These are phyloP conservation scores for Cytauxzoon felis DNA, from an alignment of 169 alveolate genomes.

Conservation along the genomic window DNA sequence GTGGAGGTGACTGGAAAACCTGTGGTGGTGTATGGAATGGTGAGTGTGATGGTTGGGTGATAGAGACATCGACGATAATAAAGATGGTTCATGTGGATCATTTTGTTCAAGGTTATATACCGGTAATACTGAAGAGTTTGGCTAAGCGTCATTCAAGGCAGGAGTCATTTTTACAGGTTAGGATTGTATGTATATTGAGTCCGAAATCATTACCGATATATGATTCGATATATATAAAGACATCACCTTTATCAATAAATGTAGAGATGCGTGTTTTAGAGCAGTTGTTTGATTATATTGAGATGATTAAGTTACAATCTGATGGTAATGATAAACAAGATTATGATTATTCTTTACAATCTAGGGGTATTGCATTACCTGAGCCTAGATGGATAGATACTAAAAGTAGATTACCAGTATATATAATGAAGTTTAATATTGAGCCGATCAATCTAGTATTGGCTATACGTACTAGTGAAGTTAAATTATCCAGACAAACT, in stretches of 20 bases:
- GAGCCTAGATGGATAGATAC: conserved; percentile 78
- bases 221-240: conserved; percentile 69
- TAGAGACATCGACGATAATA: conserved; percentile 56
- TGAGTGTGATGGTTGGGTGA: conserved; percentile 54
- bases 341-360: conserved; percentile 6
- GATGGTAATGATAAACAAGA: conserved; percentile 16
- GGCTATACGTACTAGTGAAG: conserved; percentile 85
- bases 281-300: conserved; percentile 78
- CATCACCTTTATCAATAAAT: conserved; percentile 80
- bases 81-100: conserved; percentile 81
- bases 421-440: conserved; percentile 36
- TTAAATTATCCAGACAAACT: conserved; percentile 76
- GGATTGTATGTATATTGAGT: conserved; percentile 28
- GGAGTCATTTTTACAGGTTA: conserved; percentile 62
- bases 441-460: conserved; percentile 78
- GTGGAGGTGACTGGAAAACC: no score
- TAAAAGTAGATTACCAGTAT: conserved; percentile 72
- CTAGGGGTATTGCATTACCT: conserved; percentile 69
- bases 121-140: conserved; percentile 81
- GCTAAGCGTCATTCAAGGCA: conserved; percentile 64
- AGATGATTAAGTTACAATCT: conserved; percentile 67
- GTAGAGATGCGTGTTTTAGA: conserved; percentile 84
- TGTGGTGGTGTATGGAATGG: no score
- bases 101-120: conserved; percentile 83
- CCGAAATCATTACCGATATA: conserved; percentile 66